Percentiles rank a stretch among this genome's conserved stretches.
phyloP scores from a whole-genome alignment of 176 grass and related monocot species.

The Aechmea fasciata region DNA sequence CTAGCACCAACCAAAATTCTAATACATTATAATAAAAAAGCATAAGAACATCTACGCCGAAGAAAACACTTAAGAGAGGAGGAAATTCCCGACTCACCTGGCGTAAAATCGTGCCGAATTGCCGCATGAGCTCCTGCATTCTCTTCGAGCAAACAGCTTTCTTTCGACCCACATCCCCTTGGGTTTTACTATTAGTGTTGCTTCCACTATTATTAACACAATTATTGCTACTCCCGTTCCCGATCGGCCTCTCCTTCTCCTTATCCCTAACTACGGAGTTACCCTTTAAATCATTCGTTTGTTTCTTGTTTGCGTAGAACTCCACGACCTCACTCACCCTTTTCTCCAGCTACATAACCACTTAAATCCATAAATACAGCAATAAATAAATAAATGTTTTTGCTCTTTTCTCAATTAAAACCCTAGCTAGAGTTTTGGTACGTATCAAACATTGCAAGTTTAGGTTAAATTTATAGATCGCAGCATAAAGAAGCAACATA shows the following conservation, averaged over 20 bases:
- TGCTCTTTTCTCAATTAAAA: not conserved
- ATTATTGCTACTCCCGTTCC: slow-evolving; percentile 20
- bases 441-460: no score
- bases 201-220: slow-evolving; percentile 24
- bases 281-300: slow-evolving; percentile 20
- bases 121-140: slow-evolving; percentile 63
- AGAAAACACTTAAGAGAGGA: not conserved
- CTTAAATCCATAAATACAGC: not conserved
- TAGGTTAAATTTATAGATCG: no score
- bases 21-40: not conserved
- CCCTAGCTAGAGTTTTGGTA: not conserved
- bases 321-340: slow-evolving; percentile 45
- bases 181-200: slow-evolving; percentile 12
- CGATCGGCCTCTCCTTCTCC: slow-evolving; percentile 11
- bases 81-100: slow-evolving; percentile 32
- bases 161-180: slow-evolving; percentile 13
- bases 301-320: slow-evolving; percentile 48
- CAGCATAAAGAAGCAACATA: no score
- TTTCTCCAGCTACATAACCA: slow-evolving; percentile 51
- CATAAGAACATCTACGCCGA: not conserved
- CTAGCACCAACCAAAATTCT: no score
- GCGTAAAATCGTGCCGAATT: slow-evolving; percentile 44
- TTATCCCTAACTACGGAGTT: slow-evolving; percentile 12
- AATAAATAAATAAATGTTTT: not conserved
- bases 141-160: slow-evolving; percentile 36